Evolutionary conservation across 768 basidiomycete genomes (phyloP), one percentile per base, ranked within the genome.

Genomic region (Russula foetens): DNA sequence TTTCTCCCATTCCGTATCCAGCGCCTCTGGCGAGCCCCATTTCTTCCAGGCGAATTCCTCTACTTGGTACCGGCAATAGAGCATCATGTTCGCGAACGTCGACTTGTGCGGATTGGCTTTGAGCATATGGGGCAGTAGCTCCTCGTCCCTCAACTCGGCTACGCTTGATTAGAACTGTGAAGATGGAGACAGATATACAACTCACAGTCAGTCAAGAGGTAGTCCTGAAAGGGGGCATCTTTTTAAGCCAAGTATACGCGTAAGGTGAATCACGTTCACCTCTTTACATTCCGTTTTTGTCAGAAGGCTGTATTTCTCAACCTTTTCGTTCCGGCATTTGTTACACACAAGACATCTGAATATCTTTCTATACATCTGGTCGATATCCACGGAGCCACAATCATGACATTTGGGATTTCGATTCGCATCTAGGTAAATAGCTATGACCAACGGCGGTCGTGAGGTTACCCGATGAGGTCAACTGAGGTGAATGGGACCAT

Each of bases 261-360:
- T 41, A 39, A 53, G 31, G 33, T 19, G 44, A 31, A 26, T 23
- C 24, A 23, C 7, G 69, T 82, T 46, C 64, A 89, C 92, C 78
- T 92, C 89, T 74, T 95, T 97, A 73, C 96, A 98, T 74, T 99
- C 97, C 0, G 97, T 98, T 76, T 99, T 99, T 7, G 97, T 99
- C 58, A 99, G 73, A 7, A 99, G 77, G 70, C 92, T 91, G 70
- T 97, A 99, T 72, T 87, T 91, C 68, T 98, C 95, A 7, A 94
- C 91, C 57, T 84, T 80, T 60, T 87, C 84, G 67, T 94, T 86
- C 76, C 95, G 93, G 73, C 95, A 98, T 61, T 80, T 82, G 67
- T 88, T 87, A 75, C 97, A 99, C 1, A 98, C 90, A 17, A 84
- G 72, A 71, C 88, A 88, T 24, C 84, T 80, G 69, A 98, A 98